Evolutionary conservation across 1,284 basidiomycete species (phyloP), one percentile per base, ranked within the genome.

Genomic region (Cerrena zonata): DNA sequence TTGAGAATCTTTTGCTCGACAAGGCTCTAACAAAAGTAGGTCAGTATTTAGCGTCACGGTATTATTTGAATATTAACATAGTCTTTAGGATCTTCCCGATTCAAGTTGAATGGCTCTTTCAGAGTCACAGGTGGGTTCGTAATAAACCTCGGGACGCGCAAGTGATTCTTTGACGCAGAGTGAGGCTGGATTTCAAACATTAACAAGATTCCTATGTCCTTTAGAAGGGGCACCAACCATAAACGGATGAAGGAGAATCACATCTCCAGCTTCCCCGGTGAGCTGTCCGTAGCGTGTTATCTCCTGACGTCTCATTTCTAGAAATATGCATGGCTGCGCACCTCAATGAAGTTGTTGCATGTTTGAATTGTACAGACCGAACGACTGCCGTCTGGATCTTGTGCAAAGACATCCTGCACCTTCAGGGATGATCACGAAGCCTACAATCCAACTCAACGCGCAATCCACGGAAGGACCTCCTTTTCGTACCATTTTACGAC

Each of bases 61-160:
- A 21, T 40, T 15, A 37, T 5, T 12, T 19, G 34, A 22, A 23
- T 23, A 45, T 15, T 24, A 12, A 50, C 49, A 49, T 68, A 73
- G 38, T 68, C 64, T 1, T 49, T 50, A 10, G 63, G 61, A 47
- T 71, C 54, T 23, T 52, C 52, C n/a, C 70, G 63, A 52, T 67
- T 63, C 51, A 70, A 58, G 47, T 69, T 65, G 53, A 72, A 65
- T 2, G 71, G 69, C 37, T 62, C 64, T 38, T 66, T 65, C 46
- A 71, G 56, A 5, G 63, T 64, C 0, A 72, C 67, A 1, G 69
- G 66, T 15, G 71, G 70, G 47, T 71, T 73, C 1, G 70, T 71
- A 53, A 72, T 70, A 48, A 72, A 65, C 1, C 70, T 58, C 23
- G 68, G 58, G 43, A 68, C 55, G 47, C 70, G 59, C 19, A 65